A percentile compares a stretch with the other conserved stretches of the same genome.
Evolutionary conservation across 495 filamentous ascomycete genomes (phyloP).

Genomic region (Penicillium egyptiacum): DNA sequence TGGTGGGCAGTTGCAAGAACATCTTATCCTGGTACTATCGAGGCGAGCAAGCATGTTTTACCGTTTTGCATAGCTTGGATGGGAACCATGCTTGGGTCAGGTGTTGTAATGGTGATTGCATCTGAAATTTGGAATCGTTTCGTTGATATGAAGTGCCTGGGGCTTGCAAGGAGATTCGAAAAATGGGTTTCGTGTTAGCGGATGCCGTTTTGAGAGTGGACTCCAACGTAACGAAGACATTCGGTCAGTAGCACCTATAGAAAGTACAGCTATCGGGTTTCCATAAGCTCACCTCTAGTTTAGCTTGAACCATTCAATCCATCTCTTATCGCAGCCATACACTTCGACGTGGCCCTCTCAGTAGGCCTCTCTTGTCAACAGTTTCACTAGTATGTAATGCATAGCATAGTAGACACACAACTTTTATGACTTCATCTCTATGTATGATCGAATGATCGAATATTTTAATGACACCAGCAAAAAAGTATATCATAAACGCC

Average conservation of each 20-base stretch:
- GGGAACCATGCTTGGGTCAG: neutral
- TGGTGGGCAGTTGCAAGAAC: constrained; percentile 10
- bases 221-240: neutral
- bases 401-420: constrained; percentile 5
- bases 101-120: neutral
- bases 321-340: no score
- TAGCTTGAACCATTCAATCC: no score
- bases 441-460: constrained; percentile 27
- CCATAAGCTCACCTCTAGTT: no score
- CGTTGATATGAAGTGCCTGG: neutral
- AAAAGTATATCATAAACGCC: constrained; percentile 25
- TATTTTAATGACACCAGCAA: constrained; percentile 26
- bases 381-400: neutral
- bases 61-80: neutral
- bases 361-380: neutral
- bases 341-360: no score
- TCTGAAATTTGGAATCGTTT: constrained; percentile 1
- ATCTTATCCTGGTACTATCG: neutral
- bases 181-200: neutral
- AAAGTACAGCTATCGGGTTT: no score
- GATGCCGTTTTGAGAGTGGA: neutral
- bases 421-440: constrained; percentile 18
- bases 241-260: neutral
- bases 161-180: neutral
- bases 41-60: neutral